Evolutionary conservation across 1,284 basidiomycete genomes (phyloP), one percentile per base, ranked within the genome.

Genomic region (Marasmius oreades): DNA sequence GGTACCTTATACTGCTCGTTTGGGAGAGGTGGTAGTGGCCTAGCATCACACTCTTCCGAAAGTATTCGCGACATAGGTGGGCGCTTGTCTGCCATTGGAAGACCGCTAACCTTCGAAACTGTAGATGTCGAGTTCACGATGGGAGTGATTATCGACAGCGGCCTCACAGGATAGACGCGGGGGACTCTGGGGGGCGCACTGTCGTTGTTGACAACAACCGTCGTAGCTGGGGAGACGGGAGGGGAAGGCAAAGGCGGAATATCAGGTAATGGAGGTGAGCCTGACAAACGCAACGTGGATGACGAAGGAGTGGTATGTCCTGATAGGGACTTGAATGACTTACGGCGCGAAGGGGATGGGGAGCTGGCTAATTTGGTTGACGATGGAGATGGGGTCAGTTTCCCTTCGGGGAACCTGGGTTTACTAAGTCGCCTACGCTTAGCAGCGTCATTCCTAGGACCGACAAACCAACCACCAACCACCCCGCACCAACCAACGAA

Each of bases 401-500:
- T 42, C n/a, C 47, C 31, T 33, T 26, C 23, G 7, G 26, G 24
- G 18, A 50, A 50, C 47, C 28, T 50, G 51, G 37, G 46, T 22
- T 53, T 53, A 31, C 52, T 53, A 26, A 53, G 22, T 24, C 24
- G 23, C 22, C 43, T 53, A 26, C 52, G 24, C 31, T 44, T 28
- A 16, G 24, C 31, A 5, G 28, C 23, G 12, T 28, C 34, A 26
- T 53, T 28, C 18, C 34, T 36, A 8, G 52, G 23, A 28, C 47
- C 57, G 5, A 42, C 45, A 45, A 70, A 71, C 50, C 70, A 68
- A 24, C 62, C 57, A 10, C 70, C 68, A 2, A 71, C 67, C 37
- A 69, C 65, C 52, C 65, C 60, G 50, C 68, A 70, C 70, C 71
- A 72, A 31, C 61, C 57, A 33, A 70, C 57, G 36, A 71, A 67